A percentile compares a stretch with the other conserved stretches of the same genome.
Evolutionary conservation across 2,329 filamentous ascomycete species (phyloP).

Genomic region (Macrophomina pseudophaseolina): DNA sequence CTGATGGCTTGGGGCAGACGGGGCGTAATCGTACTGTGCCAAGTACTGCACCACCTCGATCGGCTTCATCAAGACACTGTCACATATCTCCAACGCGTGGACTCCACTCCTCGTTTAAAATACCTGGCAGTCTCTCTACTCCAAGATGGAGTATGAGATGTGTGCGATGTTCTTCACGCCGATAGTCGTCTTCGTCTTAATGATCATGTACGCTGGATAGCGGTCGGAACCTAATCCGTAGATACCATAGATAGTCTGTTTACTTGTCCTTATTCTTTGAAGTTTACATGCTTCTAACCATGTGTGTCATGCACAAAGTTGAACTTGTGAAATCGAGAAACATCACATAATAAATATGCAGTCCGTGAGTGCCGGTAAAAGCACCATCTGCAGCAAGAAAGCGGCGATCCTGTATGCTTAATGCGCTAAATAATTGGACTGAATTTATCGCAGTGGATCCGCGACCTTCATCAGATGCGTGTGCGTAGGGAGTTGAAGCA

Average conservation of each 20-base stretch:
- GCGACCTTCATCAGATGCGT: too few species aligned
- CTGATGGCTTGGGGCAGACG: conserved; percentile 45
- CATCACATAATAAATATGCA: too few species aligned
- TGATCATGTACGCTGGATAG: conserved; percentile 23
- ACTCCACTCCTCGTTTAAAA: conserved; percentile 31
- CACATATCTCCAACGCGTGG: conserved; percentile 32
- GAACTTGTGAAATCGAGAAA: too few species aligned
- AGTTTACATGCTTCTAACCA: too few species aligned
- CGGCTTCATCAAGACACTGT: conserved; percentile 30
- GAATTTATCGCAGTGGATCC: too few species aligned
- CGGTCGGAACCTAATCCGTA: neutral
- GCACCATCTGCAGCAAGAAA: too few species aligned
- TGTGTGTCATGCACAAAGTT: too few species aligned
- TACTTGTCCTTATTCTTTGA: too few species aligned
- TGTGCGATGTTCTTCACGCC: conserved; percentile 36
- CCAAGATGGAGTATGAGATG: conserved; percentile 35
- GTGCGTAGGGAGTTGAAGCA: neutral
- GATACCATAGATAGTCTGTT: too few species aligned
- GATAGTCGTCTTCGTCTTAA: conserved; percentile 29
- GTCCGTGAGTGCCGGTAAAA: too few species aligned
- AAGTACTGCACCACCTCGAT: conserved; percentile 31
- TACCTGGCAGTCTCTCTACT: conserved; percentile 31
- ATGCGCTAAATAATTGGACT: too few species aligned
- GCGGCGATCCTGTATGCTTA: too few species aligned
- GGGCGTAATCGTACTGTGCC: conserved; percentile 29